Conservation (phyloP, 2,329 filamentous ascomycete species). For the Claviceps sp. region DNA sequence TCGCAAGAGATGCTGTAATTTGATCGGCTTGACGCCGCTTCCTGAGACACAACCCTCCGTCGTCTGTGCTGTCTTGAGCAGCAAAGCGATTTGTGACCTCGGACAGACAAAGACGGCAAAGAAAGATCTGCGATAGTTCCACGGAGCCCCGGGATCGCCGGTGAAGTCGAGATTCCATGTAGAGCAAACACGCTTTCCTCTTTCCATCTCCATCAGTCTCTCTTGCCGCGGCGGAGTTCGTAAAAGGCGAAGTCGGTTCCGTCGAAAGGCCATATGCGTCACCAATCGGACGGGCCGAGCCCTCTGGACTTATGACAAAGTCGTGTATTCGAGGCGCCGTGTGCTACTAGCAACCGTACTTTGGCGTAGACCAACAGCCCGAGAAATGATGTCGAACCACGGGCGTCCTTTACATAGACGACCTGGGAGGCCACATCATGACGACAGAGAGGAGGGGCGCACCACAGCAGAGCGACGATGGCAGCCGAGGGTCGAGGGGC, state of each 20-base stretch:
- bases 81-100: slow-evolving; percentile 1
- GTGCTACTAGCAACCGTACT: background rate
- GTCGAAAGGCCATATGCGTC: slow-evolving; percentile 1
- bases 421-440: slow-evolving; percentile 16
- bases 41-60: background rate
- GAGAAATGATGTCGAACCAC: background rate
- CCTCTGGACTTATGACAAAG: background rate
- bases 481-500: slow-evolving; percentile 4
- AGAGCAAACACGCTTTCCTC: background rate
- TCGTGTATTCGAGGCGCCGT: background rate
- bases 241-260: background rate
- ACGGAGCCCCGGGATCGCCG: background rate
- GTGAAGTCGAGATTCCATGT: background rate
- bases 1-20: background rate
- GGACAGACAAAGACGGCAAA: background rate
- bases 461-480: slow-evolving; percentile 4
- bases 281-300: background rate
- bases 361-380: background rate
- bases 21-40: background rate
- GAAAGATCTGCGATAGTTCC: background rate
- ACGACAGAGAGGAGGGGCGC: slow-evolving; percentile 25
- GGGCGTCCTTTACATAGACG: background rate
- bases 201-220: background rate
- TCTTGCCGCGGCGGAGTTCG: slow-evolving; percentile 1
- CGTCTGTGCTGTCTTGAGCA: background rate